Evolutionary conservation across 352 stramenopile species (phyloP), one percentile per base, ranked within the genome.

Genomic region (Elongisporangium anandrum): DNA sequence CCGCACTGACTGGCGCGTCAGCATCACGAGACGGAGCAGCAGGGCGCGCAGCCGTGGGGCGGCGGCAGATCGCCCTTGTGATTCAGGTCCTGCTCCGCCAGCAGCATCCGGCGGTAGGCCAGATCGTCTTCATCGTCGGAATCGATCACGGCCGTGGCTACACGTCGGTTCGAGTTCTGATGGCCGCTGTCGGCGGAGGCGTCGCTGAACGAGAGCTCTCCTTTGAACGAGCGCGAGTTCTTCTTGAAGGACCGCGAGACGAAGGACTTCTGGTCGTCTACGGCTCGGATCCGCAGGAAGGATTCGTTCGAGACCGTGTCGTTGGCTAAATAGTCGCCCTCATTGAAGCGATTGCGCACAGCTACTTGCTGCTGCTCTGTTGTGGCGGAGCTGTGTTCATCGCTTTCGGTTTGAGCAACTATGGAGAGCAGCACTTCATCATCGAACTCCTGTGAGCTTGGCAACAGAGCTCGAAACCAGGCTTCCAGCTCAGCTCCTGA

Each of bases 231-330:
- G n/a, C 64, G 53, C 3, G 62, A 60, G 12, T 56, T 57, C 19
- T 69, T 51, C 21, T 55, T 51, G 21, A 60, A 56, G 45, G 64
- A 64, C 34, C 73, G 59, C 0, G 72, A 22, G 2, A 81, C 56
- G 13, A 68, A 74, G 7, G 41, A 41, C 56, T 85, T 68, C 13
- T 69, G 57, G 24, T 69, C 69, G 56, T 74, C 49, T 48, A 60
- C 64, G 17, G 73, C 68, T 9, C 62, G 64, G 23, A 88, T 75
- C 1, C 82, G 78, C 54, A 89, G 62, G 49, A 88, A 81, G 20
- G 79, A 87, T 29, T 92, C 79, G 66, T 92, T 87, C 39, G 70
- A 82, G 65, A 92, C 82, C n/a, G 73, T 78, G 26, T 92, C 79
- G 54, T 90, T 88, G 24, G 63, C 49, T 1, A 92, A 58, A 66